Conservation (phyloP, 495 filamentous ascomycete species). For the Penicillium egyptiacum region DNA sequence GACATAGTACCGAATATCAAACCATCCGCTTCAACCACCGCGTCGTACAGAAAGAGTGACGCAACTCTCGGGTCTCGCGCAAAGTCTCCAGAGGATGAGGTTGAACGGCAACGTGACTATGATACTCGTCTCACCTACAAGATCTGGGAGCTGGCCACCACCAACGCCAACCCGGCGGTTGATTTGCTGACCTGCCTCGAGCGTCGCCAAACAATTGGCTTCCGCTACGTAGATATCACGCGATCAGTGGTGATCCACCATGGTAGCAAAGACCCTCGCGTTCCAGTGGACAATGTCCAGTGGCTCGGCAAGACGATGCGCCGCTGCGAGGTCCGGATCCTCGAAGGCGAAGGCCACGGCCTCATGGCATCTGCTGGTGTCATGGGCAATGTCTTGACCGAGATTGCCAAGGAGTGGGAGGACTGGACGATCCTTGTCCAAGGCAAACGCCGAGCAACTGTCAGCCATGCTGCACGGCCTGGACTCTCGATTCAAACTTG, state of each 20-base stretch:
- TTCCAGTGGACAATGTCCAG: conserved; percentile 90
- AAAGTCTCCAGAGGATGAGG: conserved; percentile 42
- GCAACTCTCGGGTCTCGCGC: conserved; percentile 25
- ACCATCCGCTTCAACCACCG: conserved; percentile 19
- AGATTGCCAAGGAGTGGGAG: conserved; percentile 93
- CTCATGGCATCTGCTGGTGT: conserved; percentile 93
- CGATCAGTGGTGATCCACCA: conserved; percentile 90
- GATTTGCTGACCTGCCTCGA: conserved; percentile 93
- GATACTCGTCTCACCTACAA: conserved; percentile 83
- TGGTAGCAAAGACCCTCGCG: conserved; percentile 84
- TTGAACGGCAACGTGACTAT: conserved; percentile 74
- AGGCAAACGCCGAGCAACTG: conserved; percentile 44
- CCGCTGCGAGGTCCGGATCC: conserved; percentile 82
- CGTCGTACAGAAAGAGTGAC: conserved; percentile 24
- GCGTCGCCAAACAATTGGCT: conserved; percentile 86
- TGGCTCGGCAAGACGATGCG: conserved; percentile 96
- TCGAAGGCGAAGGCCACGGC: conserved; percentile 93
- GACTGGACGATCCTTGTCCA: conserved; percentile 75
- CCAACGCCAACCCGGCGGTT: conserved; percentile 88
- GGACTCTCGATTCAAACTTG: conserved; percentile 25
- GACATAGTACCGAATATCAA: conserved; percentile 20
- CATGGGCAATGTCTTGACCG: conserved; percentile 89
- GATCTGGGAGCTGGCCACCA: conserved; percentile 94
- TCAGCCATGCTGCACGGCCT: conserved; percentile 21
- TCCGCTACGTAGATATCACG: conserved; percentile 94